Conservation (phyloP, 2,329 filamentous ascomycete species). For the Purpureocillium lavendulum region DNA sequence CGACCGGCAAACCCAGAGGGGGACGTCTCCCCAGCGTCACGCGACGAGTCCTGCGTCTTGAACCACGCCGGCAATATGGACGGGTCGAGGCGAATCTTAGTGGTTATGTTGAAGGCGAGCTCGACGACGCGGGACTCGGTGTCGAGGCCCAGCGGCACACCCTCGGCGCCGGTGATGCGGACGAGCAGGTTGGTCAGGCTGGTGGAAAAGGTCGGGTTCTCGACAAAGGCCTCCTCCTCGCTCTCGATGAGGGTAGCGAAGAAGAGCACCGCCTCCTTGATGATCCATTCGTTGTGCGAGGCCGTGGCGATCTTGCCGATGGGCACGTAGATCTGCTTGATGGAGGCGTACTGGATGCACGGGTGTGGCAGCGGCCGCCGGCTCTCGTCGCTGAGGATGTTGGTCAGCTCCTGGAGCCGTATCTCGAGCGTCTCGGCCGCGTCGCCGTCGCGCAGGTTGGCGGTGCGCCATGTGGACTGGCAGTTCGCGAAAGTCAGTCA, state of each 20-base stretch:
- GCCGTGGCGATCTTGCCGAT: conserved; percentile 83
- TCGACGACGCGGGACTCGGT: conserved; percentile 87
- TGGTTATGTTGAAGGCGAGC: conserved; percentile 89
- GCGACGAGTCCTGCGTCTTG: conserved; percentile 41
- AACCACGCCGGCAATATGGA: conserved; percentile 90
- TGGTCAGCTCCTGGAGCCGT: conserved; percentile 54
- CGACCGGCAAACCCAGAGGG: conserved; percentile 58
- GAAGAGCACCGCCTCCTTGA: conserved; percentile 75
- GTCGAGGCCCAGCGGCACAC: conserved; percentile 65
- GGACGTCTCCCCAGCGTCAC: conserved; percentile 10
- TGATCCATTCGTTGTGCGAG: conserved; percentile 76
- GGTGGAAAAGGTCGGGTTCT: conserved; percentile 75
- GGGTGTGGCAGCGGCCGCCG: conserved; percentile 82
- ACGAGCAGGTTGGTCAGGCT: conserved; percentile 82
- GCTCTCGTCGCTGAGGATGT: conserved; percentile 80
- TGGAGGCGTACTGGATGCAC: conserved; percentile 79
- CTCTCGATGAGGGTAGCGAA: conserved; percentile 92
- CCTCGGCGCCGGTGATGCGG: conserved; percentile 66
- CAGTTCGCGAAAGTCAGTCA: neutral
- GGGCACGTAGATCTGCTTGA: conserved; percentile 81
- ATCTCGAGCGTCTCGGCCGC: conserved; percentile 55
- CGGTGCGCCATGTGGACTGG: conserved; percentile 50
- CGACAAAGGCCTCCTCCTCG: conserved; percentile 90
- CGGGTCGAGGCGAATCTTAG: conserved; percentile 87
- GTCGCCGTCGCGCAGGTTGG: conserved; percentile 53